Percentiles rank a stretch among this genome's conserved stretches.
Conservation (phyloP, 257 asterid genomes). For the Primulina tabacum region DNA sequence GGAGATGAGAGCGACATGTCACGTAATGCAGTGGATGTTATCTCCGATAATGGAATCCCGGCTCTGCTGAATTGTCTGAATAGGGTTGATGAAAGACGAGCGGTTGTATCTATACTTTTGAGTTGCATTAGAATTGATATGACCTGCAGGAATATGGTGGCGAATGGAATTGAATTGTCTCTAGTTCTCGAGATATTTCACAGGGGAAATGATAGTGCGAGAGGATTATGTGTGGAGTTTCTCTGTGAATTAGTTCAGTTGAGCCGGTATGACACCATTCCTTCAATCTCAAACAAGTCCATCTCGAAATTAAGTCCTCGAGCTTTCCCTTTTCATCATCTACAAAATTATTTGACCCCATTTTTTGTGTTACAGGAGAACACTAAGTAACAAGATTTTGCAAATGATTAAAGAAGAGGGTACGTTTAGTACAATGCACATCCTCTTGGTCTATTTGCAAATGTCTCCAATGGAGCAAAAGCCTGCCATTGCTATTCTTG, state of each 20-base stretch:
- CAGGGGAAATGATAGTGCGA: conserved; percentile 57
- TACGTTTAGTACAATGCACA: conserved; percentile 73
- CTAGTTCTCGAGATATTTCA: conserved; percentile 70
- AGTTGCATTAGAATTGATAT: conserved; percentile 58
- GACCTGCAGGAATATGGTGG: conserved; percentile 52
- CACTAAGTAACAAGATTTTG: conserved; percentile 54
- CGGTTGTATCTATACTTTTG: conserved; percentile 47
- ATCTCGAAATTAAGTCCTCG: background rate
- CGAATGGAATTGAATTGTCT: conserved; percentile 54
- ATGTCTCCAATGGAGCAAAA: conserved; percentile 84
- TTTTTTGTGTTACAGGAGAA: conserved; percentile 43
- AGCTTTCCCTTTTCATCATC: conserved; percentile 9
- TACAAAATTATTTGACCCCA: conserved; percentile 1
- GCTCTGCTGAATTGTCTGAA: conserved; percentile 59
- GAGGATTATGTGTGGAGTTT: conserved; percentile 64
- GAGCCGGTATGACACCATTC: conserved; percentile 44
- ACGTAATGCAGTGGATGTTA: conserved; percentile 34
- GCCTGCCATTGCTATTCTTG: conserved; percentile 70
- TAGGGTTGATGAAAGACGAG: conserved; percentile 47
- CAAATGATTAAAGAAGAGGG: conserved; percentile 78
- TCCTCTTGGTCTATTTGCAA: conserved; percentile 67
- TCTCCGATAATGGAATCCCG: conserved; percentile 53
- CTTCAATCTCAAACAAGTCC: background rate
- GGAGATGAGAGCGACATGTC: conserved; percentile 57
- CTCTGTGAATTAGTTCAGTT: conserved; percentile 64